Percentiles rank a stretch among this genome's conserved stretches.
These are phyloP conservation scores for Phaeosphaeriaceae sp. DNA, from an alignment of 2,329 filamentous ascomycete species.

Conservation along the genomic window DNA sequence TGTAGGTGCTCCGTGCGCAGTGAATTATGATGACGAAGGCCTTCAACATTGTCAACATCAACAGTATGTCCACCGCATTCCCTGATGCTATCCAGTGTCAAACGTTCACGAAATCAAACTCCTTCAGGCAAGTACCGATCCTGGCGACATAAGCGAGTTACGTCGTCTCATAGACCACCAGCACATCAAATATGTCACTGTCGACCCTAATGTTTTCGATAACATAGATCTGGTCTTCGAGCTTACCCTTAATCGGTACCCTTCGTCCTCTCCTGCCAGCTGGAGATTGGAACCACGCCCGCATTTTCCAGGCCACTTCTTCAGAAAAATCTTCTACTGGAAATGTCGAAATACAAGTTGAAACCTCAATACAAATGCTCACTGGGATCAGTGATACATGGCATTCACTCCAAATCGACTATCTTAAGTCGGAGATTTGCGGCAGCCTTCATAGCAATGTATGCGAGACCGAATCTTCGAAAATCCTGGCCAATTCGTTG, in stretches of 20 bases:
- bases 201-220: constrained; percentile 45
- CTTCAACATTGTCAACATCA: background rate
- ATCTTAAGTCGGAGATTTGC: constrained; percentile 38
- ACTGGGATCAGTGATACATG: constrained; percentile 45
- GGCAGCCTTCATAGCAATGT: constrained; percentile 15
- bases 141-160: constrained; percentile 40
- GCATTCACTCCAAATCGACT: constrained; percentile 45
- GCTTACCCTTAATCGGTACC: constrained; percentile 40
- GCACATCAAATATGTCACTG: constrained; percentile 51
- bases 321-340: too few species aligned
- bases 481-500: constrained; percentile 27
- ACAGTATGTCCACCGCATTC: too few species aligned
- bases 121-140: constrained; percentile 19
- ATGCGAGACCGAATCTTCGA: constrained; percentile 15
- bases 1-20: too few species aligned
- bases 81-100: too few species aligned
- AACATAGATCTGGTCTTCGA: constrained; percentile 44
- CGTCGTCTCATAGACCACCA: constrained; percentile 48
- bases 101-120: constrained; percentile 3
- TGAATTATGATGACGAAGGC: background rate
- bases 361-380: constrained; percentile 29
- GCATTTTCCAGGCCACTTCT: constrained; percentile 41
- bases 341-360: constrained; percentile 26
- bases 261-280: constrained; percentile 39
- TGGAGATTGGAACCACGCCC: constrained; percentile 43